Base-by-base conservation (phyloP, 805 yeast genomes). In the Jamesozyma spencerorum region DNA sequence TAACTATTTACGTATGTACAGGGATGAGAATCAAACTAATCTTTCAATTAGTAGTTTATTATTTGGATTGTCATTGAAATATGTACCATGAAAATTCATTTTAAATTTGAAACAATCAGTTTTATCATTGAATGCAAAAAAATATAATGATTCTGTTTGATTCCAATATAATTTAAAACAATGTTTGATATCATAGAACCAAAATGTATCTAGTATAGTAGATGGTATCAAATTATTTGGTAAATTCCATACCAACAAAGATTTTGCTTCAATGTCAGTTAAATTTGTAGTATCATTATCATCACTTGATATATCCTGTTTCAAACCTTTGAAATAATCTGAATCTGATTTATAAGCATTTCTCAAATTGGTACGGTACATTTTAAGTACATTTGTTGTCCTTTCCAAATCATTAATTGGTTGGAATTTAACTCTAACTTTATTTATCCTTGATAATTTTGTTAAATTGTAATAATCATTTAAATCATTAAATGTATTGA, bases 81-180 rank as follows among this genome's bases (percentile, higher is more conserved):
- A 42, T 2, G 48, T 41, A 2, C 82, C 81, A 53, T 81, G 76
- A 49, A 65, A 69, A 45, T 71, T 69, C 12, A 72, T 55, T 4
- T 71, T 72, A 53, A 79, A 80, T 32, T 76, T 57, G 15, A 44
- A 46, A 2, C 85, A 79, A 42, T 74, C 75, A 2, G 53, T 44
- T 2, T 48, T 43, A 45, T 69, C 65, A 13, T 63, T 63, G 48
- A 81, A 81, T 17, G 55, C 50, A 29, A 60, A 36, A 36, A 40
- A 58, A 27, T 48, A 46, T n/a, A 60, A 45, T 7, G 53, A 47
- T 1, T 39, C 37, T 6, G 43, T 38, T 13, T 49, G 48, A 31
- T 57, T 51, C 57, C 53, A 48, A 40, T 46, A 54, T 22, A 58
- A 22, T 33, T 49, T 51, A 35, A 55, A 53, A 38, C 56, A 49